Percentiles rank a stretch among this genome's conserved stretches.
These are phyloP conservation scores for Coemansia sp. DNA, from an alignment of 192 early-diverging fungal genomes.

Conservation along the genomic window DNA sequence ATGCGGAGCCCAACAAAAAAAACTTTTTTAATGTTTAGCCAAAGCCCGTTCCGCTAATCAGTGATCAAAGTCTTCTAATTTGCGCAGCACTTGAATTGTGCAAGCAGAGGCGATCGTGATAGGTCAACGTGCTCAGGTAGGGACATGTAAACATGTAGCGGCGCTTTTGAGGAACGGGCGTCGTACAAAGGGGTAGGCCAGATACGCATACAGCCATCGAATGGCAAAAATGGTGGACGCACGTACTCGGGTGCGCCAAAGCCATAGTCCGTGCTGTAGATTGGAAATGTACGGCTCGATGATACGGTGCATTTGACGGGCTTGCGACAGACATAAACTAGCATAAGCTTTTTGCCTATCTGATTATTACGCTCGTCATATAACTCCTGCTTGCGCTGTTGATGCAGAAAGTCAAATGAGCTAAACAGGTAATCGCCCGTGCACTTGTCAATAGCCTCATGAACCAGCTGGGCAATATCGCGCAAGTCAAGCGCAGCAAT, in stretches of 20 bases:
- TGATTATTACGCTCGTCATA: conserved; percentile 13
- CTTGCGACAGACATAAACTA: conserved; percentile 30
- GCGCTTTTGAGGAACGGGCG: conserved; percentile 7
- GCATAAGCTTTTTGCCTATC: conserved; percentile 19
- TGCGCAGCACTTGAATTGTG: conserved; percentile 12
- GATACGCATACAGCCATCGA: conserved; percentile 47
- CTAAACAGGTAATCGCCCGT: conserved; percentile 29
- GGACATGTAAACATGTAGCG: conserved; percentile 43
- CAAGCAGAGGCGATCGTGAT: conserved; percentile 28
- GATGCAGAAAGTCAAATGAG: conserved; percentile 32
- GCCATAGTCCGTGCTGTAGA: conserved; percentile 47
- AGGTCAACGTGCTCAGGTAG: conserved; percentile 44
- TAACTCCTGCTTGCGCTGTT: conserved; percentile 23
- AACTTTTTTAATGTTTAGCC: neutral
- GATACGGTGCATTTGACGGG: conserved; percentile 40
- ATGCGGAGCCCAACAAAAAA: neutral
- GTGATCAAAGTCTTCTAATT: neutral
- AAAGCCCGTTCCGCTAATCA: neutral
- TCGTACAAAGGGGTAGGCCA: conserved; percentile 39
- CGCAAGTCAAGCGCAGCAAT: conserved; percentile 21
- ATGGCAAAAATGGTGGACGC: conserved; percentile 45
- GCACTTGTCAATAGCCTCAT: conserved; percentile 18
- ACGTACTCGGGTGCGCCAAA: conserved; percentile 44
- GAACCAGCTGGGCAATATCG: conserved; percentile 27
- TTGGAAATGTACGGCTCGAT: conserved; percentile 45